phyloP scores from a whole-genome alignment of 148 eudicot species.

The Amaranthus cruentus region DNA sequence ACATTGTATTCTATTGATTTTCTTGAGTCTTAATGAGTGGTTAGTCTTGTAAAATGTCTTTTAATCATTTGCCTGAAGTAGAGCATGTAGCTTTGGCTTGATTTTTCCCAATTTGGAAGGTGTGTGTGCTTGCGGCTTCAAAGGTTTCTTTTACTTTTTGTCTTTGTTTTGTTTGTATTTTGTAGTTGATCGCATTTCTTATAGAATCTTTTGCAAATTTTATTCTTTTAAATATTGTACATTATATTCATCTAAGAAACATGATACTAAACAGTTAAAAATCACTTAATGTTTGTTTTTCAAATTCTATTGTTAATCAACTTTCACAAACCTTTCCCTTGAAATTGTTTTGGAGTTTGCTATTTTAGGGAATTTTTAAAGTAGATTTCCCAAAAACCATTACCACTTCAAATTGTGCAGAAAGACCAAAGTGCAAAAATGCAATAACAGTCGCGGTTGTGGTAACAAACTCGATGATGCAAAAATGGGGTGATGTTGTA shows the following conservation, averaged over 20 bases:
- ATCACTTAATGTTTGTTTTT: background rate
- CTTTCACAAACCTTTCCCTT: background rate
- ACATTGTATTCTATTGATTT: slow-evolving; percentile 26
- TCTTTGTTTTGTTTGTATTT: background rate
- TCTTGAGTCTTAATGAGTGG: slow-evolving; percentile 22
- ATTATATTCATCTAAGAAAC: background rate
- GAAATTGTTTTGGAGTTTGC: background rate
- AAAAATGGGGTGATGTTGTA: background rate
- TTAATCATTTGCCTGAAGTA: slow-evolving; percentile 27
- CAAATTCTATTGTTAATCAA: background rate
- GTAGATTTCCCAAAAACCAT: background rate
- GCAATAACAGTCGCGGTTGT: too few species aligned
- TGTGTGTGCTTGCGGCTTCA: slow-evolving; percentile 14
- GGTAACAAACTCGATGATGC: too few species aligned
- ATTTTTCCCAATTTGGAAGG: background rate
- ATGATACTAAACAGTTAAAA: background rate
- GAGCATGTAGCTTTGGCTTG: slow-evolving; percentile 4
- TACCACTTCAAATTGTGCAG: background rate
- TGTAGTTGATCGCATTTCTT: slow-evolving; percentile 18
- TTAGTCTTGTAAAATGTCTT: slow-evolving; percentile 32
- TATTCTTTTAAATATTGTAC: background rate
- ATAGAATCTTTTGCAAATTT: slow-evolving; percentile 7
- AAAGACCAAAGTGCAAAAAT: too few species aligned
- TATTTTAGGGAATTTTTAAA: background rate
- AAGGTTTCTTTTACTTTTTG: background rate